Evolutionary conservation across 2,329 filamentous ascomycete genomes (phyloP), one percentile per base, ranked within the genome.

Genomic region (Aaosphaeria arxii): DNA sequence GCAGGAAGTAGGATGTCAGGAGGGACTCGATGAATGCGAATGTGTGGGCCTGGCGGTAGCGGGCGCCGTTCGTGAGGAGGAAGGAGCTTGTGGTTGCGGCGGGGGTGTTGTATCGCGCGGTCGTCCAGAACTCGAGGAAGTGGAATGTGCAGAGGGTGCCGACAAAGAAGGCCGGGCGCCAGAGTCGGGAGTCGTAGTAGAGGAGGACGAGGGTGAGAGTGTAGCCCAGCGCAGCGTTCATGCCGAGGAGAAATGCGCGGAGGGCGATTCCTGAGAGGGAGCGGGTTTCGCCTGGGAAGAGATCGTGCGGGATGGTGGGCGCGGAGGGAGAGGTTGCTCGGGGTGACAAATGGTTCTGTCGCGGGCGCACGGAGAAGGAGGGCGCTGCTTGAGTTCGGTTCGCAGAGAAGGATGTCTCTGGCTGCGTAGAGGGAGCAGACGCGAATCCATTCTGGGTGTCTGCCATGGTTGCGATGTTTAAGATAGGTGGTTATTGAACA

Each of bases 91-190:
- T 77, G 28, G 79, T 81, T 17, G 89, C 89, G 44, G 84, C 78
- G 11, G 80, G 78, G 0, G 89, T 89, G 71, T 97, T 97, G 74
- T 88, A 89, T 47, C 79, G 77, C 6, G 92, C 91, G 0, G 92
- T 96, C 31, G 86, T 89, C 79, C 85, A 95, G 77, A 91, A 99
- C 73, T 99, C 94, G 70, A 97, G 85, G 73, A 96, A 97, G 77
- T 99, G 94, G 74, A 97, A 97, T 30, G 87, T 60, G 29, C 86
- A 81, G 42, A 97, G 84, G 11, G 84, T 76, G 44, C 75, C 74
- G 42, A 87, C 63, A 74, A 92, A 92, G 67, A 81, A 77, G 6
- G 78, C 76, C 1, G 82, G 67, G 24, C 83, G 76, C 83, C 83
- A 87, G 46, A 82, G 64, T 4, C 73, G 69, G 38, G 64, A 73